Conservation (phyloP, 352 stramenopile species). For the Phytophthora fragariae region DNA sequence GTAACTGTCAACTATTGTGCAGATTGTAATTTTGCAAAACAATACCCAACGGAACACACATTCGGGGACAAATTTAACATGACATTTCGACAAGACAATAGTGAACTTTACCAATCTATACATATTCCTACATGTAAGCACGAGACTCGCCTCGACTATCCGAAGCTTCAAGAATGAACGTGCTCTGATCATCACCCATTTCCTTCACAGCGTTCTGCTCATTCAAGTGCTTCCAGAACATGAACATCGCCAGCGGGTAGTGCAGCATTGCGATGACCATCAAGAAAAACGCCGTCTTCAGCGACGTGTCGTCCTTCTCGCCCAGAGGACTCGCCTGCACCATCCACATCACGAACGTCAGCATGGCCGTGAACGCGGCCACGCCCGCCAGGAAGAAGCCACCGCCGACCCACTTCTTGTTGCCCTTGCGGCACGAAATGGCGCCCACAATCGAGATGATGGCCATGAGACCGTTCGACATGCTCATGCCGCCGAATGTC, state of each 20-base stretch:
- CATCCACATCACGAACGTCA: slow-evolving; percentile 48
- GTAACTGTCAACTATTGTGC: not conserved
- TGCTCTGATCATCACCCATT: not conserved
- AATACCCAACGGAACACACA: no score
- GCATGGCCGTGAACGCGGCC: slow-evolving; percentile 3
- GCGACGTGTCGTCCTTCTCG: slow-evolving; percentile 59
- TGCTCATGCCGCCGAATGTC: slow-evolving; percentile 30
- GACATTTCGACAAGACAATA: no score
- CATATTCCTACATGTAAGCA: slow-evolving; percentile 22
- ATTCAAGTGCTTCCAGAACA: slow-evolving; percentile 32
- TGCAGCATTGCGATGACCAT: slow-evolving; percentile 57
- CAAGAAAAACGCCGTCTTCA: slow-evolving; percentile 59
- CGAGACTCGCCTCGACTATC: slow-evolving; percentile 24
- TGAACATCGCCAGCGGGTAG: slow-evolving; percentile 40
- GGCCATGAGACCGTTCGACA: slow-evolving; percentile 44
- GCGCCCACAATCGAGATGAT: slow-evolving; percentile 47
- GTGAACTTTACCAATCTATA: no score
- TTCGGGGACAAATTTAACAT: no score
- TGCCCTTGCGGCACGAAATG: slow-evolving; percentile 37
- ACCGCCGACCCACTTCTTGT: slow-evolving; percentile 24
- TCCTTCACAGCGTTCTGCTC: slow-evolving; percentile 5
- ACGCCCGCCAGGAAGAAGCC: slow-evolving; percentile 18
- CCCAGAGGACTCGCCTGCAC: slow-evolving; percentile 50
- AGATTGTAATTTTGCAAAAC: no score
- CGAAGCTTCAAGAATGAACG: slow-evolving; percentile 23